Base-by-base conservation (phyloP, 768 basidiomycete genomes). In the Hortiboletus flavorubellus region DNA sequence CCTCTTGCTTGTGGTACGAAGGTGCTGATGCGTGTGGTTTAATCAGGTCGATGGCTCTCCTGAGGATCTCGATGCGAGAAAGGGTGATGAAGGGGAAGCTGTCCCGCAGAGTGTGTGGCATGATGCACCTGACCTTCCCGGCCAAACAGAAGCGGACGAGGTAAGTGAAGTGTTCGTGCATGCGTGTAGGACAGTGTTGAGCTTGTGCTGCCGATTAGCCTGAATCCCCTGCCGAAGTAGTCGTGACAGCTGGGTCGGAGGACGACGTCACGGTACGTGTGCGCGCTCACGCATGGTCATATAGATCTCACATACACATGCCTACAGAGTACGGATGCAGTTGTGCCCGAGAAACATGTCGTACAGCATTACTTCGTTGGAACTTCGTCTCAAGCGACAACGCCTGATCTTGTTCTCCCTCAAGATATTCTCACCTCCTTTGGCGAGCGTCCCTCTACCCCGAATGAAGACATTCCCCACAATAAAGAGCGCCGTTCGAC, bases 381-480 rank as follows among this genome's bases (percentile, higher is more conserved):
- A 15, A 12, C 5, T 10, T 2, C 5, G 37, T 50, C 47, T 8
- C 31, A 21, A 16, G 1, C 26, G 23, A 42, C 35, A 4, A 54
- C 59, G 5, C 59, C 60, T 21, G 51, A 63, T 16, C 63, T 67
- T 9, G 1, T 67, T 30, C 46, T 66, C 1, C 63, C 65, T 6
- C 58, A 65, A 14, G 53, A 55, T 9, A 44, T 38, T 8, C 8
- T 4, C 1, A 6, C 14, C 4, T 45, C 12, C 4, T 31, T 33
- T 2, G 2, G 9, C 26, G 49, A 49, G 21, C 41, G 6, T 18
- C 11, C n/a, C 35, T 38, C 48, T 21, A 21, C 21, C 21, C 21
- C 21, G 21, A 21, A 21, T 21, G 21, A 23, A 42, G 15, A 39
- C 10, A 12, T 5, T 42, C 3, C 6, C 4, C n/a, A 44, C 23